Evolutionary conservation across 352 stramenopile species (phyloP), one percentile per base, ranked within the genome.

Genomic region (Phytophthora fragariae): DNA sequence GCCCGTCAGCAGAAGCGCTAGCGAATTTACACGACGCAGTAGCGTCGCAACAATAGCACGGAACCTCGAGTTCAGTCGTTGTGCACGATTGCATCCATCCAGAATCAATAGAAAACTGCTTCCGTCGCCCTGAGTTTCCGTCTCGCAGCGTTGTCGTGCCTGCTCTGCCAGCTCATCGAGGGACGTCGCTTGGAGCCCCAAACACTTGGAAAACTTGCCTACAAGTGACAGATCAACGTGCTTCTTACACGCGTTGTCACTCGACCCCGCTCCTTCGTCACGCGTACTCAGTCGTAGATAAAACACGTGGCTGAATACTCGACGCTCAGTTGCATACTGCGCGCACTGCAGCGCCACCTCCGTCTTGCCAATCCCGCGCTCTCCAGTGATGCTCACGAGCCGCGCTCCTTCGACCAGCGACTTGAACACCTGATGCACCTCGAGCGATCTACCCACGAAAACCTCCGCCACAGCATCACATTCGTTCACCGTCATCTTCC

Each of bases 341-440:
- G 88, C 90, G 21, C 80, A 91, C 61, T 93, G 84, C 24, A 96
- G 68, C 19, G 90, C 88, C 24, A 95, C 80, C 55, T 94, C 86
- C 0, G 88, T 95, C 77, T 97, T 97, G 57, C 90, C 90, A 17
- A 97, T 83, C 7, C 90, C 90, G 6, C 81, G 70, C 5, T 92
- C 80, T 14, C 90, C 90, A 7, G 83, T 92, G 44, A 97, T 77
- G 46, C 81, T 95, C 63, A 95, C 82, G 17, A 95, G 79, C 4
- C 90, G 77, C 17, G 88, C 85, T 21, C 85, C 87, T 79, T 93
- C 87, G 11, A 94, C 90, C 14, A 97, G 70, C 19, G 86, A 79
- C 62, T 93, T 93, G 68, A 86, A 95, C 54, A 86, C 86, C 41
- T 88, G 80, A 62, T 97, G 88, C 21, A 94, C 83, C 39, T 95